These are phyloP conservation scores for Camellia japonica DNA, from an alignment of 148 eudicot genomes.

Conservation along the genomic window DNA sequence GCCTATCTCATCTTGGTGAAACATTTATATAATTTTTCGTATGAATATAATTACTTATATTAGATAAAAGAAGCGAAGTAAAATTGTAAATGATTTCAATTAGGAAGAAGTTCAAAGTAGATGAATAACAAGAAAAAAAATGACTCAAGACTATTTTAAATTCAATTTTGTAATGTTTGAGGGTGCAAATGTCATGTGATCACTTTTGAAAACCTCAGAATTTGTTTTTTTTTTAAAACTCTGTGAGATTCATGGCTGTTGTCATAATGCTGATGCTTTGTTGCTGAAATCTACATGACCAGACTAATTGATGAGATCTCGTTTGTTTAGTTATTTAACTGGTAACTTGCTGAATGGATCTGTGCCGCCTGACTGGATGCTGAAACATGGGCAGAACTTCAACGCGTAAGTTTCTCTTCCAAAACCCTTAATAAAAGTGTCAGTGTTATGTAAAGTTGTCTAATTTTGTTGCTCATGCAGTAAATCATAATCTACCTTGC, in stretches of 20 bases:
- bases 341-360: constrained; percentile 18
- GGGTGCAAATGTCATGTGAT: too few species aligned
- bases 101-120: not conserved
- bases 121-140: not conserved
- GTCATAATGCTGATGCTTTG: not conserved
- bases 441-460: too few species aligned
- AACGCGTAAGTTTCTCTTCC: not conserved
- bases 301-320: too few species aligned
- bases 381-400: constrained; percentile 16
- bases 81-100: not conserved
- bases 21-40: not conserved
- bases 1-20: constrained; percentile 7
- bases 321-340: too few species aligned
- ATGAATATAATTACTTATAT: not conserved
- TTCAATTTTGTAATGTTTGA: too few species aligned
- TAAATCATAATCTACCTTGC: too few species aligned
- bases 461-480: too few species aligned
- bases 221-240: too few species aligned
- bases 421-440: too few species aligned
- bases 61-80: not conserved
- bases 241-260: too few species aligned
- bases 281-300: too few species aligned
- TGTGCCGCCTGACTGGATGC: constrained; percentile 29
- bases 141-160: not conserved
- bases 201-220: too few species aligned